These are phyloP conservation scores for Larix kaempferi DNA, from an alignment of 75 land plant species.

Conservation along the genomic window DNA sequence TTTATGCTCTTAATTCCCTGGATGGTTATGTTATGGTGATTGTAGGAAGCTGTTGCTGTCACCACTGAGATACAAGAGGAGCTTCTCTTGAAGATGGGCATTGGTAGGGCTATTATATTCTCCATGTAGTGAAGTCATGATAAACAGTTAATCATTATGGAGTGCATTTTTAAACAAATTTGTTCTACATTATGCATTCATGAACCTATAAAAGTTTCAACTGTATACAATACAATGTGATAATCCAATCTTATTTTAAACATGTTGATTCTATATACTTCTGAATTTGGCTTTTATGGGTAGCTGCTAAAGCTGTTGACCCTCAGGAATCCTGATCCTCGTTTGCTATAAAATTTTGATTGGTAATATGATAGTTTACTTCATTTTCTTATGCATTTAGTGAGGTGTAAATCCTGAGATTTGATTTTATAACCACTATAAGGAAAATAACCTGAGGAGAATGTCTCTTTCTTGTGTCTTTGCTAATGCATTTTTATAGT, in stretches of 20 bases:
- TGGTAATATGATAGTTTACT: neutral
- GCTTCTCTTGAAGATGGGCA: conserved; percentile 77
- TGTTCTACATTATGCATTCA: neutral
- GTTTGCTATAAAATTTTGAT: neutral
- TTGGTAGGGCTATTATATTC: conserved; percentile 53
- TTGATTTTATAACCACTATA: neutral
- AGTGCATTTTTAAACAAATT: neutral
- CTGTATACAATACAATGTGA: neutral
- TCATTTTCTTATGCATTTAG: neutral
- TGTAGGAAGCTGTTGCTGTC: conserved; percentile 85
- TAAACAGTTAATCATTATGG: neutral
- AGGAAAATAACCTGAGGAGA: neutral
- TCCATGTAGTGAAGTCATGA: neutral
- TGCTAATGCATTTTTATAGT: neutral
- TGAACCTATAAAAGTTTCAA: neutral
- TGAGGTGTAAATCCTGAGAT: neutral
- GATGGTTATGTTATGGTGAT: too few relatives aligned
- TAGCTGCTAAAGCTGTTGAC: neutral
- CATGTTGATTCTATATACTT: neutral
- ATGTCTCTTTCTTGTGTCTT: neutral
- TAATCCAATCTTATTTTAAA: neutral
- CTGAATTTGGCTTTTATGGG: neutral
- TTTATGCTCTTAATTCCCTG: too few relatives aligned
- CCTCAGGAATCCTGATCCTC: neutral
- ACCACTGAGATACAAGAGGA: conserved; percentile 95